Conservation (phyloP, 177 flowering plant species). For the Vitis hybrid region DNA sequence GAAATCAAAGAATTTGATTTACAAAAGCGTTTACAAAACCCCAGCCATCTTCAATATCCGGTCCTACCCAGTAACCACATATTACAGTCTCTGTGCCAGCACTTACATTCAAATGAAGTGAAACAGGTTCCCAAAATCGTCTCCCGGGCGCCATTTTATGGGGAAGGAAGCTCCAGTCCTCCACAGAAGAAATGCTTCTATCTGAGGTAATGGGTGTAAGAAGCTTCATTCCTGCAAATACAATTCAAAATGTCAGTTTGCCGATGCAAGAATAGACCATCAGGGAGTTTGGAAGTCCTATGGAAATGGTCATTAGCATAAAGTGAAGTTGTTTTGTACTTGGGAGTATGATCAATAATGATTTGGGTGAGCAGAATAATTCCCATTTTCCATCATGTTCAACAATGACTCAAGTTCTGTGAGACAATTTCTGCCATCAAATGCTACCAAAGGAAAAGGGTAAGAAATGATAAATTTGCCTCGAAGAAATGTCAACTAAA, state of each 20-base stretch:
- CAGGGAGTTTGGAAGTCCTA: neutral
- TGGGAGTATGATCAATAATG: too few relatives aligned
- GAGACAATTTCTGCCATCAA: too few relatives aligned
- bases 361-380: too few relatives aligned
- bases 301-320: too few relatives aligned
- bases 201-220: slow-evolving; percentile 5
- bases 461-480: too few relatives aligned
- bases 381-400: too few relatives aligned
- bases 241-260: slow-evolving; percentile 11
- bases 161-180: slow-evolving; percentile 6
- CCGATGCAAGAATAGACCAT: neutral
- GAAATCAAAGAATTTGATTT: slow-evolving; percentile 29
- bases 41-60: slow-evolving; percentile 88
- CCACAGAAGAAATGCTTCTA: slow-evolving; percentile 13
- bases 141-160: slow-evolving; percentile 8
- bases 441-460: too few relatives aligned
- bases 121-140: slow-evolving; percentile 17
- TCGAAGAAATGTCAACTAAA: too few relatives aligned
- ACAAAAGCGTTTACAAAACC: slow-evolving; percentile 74
- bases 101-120: slow-evolving; percentile 23
- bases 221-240: slow-evolving; percentile 32
- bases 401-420: too few relatives aligned
- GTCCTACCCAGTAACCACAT: slow-evolving; percentile 88
- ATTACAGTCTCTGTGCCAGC: slow-evolving; percentile 27
- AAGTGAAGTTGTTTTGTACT: too few relatives aligned